Evolutionary conservation across 2,329 filamentous ascomycete species (phyloP).

Genomic region (Colletotrichum eremochloae): DNA sequence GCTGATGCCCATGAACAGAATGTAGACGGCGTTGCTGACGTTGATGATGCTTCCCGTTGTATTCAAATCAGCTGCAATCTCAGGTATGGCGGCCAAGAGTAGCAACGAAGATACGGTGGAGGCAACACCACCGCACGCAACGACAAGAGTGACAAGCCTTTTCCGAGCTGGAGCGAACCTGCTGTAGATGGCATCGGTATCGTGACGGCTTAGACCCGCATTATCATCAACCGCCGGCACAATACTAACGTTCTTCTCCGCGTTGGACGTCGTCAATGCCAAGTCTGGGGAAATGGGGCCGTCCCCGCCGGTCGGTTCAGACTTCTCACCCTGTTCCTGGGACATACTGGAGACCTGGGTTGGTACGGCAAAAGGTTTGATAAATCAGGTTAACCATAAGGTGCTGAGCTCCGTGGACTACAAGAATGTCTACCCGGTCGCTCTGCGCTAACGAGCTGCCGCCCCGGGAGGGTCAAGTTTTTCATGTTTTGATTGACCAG

Average conservation of each 20-base stretch:
- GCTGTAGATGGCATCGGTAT: conserved; percentile 34
- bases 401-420: background rate
- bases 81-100: conserved; percentile 79
- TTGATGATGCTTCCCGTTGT: conserved; percentile 79
- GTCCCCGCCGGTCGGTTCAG: conserved; percentile 1
- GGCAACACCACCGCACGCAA: conserved; percentile 33
- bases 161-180: conserved; percentile 25
- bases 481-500: background rate
- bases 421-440: background rate
- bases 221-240: conserved; percentile 13
- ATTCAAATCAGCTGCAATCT: conserved; percentile 74
- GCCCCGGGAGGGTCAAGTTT: background rate
- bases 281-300: conserved; percentile 3
- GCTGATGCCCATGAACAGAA: conserved; percentile 77
- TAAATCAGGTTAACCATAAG: background rate
- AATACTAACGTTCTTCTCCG: conserved; percentile 30
- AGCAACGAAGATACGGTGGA: conserved; percentile 47
- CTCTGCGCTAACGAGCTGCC: background rate
- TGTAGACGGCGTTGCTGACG: conserved; percentile 77
- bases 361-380: background rate
- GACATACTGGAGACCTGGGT: conserved; percentile 17
- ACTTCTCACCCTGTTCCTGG: conserved; percentile 12
- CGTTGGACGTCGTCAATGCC: conserved; percentile 31
- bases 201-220: conserved; percentile 29
- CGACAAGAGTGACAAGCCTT: conserved; percentile 30